Percentiles rank a stretch among this genome's conserved stretches.
Evolutionary conservation across 2,329 filamentous ascomycete genomes (phyloP).

Genomic region (Gyromitra esculenta): DNA sequence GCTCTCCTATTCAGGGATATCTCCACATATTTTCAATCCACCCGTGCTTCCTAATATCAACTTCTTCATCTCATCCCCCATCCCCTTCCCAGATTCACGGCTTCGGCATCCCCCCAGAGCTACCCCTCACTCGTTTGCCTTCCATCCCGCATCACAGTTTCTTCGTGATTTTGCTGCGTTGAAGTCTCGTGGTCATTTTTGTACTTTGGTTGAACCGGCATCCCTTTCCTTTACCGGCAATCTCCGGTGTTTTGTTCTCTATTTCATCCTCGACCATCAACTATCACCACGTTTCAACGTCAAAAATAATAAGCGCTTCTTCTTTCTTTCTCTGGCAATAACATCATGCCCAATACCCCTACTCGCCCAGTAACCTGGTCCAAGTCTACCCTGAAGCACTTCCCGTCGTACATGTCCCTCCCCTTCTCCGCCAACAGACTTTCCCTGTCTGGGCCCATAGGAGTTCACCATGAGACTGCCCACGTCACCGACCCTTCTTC

Average conservation of each 20-base stretch:
- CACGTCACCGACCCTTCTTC: slow-evolving; percentile 48
- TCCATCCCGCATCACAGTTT: slow-evolving; percentile 27
- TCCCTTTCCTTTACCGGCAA: slow-evolving; percentile 43
- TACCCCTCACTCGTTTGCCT: slow-evolving; percentile 42
- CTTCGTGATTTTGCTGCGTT: slow-evolving; percentile 39
- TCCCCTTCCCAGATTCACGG: slow-evolving; percentile 27
- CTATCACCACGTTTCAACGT: slow-evolving; percentile 41
- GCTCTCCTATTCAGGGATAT: slow-evolving; percentile 45
- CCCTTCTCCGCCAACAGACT: slow-evolving; percentile 50
- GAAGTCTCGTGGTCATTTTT: slow-evolving; percentile 41
- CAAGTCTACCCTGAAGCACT: slow-evolving; percentile 44
- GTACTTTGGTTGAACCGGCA: slow-evolving; percentile 35
- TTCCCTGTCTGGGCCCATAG: slow-evolving; percentile 47
- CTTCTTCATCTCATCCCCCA: slow-evolving; percentile 40
- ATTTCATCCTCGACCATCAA: slow-evolving; percentile 39
- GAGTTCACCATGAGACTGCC: slow-evolving; percentile 49
- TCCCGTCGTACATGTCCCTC: slow-evolving; percentile 52
- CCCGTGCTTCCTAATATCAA: slow-evolving; percentile 46
- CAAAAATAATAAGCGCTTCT: slow-evolving; percentile 50
- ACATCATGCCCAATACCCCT: slow-evolving; percentile 45
- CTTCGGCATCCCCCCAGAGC: slow-evolving; percentile 19
- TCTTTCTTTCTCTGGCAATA: slow-evolving; percentile 39
- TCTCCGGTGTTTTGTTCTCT: slow-evolving; percentile 40
- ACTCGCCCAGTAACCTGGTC: slow-evolving; percentile 45
- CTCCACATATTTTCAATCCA: slow-evolving; percentile 46